These are phyloP conservation scores for Geotrichum aggregatum DNA, from an alignment of 1,139 yeast species.

Conservation along the genomic window DNA sequence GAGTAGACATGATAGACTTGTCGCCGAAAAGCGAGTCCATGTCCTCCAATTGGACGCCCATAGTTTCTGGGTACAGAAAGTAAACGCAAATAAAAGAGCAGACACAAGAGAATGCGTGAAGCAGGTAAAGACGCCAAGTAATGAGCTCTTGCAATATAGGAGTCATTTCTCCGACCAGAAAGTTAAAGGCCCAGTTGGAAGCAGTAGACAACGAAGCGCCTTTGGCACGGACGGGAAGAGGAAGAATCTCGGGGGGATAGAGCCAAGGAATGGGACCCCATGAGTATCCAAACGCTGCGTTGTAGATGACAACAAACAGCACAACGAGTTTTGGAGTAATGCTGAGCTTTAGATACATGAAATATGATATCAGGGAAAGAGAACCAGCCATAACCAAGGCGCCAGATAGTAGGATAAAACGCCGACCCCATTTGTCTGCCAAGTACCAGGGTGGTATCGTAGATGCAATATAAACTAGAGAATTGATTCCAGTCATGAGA, in stretches of 20 bases:
- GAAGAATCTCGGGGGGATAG: slow-evolving; percentile 82
- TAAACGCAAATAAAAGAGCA: slow-evolving; percentile 67
- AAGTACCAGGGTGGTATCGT: slow-evolving; percentile 90
- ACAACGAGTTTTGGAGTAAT: slow-evolving; percentile 73
- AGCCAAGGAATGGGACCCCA: slow-evolving; percentile 98
- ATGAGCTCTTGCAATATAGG: slow-evolving; percentile 77
- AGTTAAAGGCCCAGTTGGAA: slow-evolving; percentile 91
- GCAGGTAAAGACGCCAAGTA: slow-evolving; percentile 73
- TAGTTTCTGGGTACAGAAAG: slow-evolving; percentile 79
- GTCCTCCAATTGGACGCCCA: slow-evolving; percentile 82
- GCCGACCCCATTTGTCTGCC: slow-evolving; percentile 87
- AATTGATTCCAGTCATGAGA: slow-evolving; percentile 88
- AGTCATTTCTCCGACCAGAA: slow-evolving; percentile 85
- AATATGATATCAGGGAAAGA: slow-evolving; percentile 60
- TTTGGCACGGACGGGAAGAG: slow-evolving; percentile 81
- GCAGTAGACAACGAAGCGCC: slow-evolving; percentile 92
- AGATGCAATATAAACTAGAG: slow-evolving; percentile 65
- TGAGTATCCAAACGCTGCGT: slow-evolving; percentile 76
- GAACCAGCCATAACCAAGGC: slow-evolving; percentile 75
- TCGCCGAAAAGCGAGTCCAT: slow-evolving; percentile 82
- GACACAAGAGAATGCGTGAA: slow-evolving; percentile 75
- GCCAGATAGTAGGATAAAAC: slow-evolving; percentile 73
- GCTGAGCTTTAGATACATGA: slow-evolving; percentile 54
- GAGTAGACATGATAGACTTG: slow-evolving; percentile 39
- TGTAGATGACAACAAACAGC: slow-evolving; percentile 67